Percentiles rank a stretch among this genome's conserved stretches.
phyloP scores from a whole-genome alignment of 305 asterid species.

The Fraxinus ornus region DNA sequence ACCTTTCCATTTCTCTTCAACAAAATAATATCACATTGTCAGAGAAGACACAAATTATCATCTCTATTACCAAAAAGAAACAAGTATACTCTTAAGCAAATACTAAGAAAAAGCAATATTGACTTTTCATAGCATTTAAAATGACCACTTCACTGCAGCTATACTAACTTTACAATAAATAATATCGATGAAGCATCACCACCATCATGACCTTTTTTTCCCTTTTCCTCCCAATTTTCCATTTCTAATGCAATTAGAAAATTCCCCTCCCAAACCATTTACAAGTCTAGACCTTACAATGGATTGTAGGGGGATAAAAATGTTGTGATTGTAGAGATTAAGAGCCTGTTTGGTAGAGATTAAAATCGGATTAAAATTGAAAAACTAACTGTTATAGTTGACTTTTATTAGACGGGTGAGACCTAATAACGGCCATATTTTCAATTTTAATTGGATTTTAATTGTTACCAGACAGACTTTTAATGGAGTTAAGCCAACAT shows the following conservation, averaged over 20 bases:
- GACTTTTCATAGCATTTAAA: neutral
- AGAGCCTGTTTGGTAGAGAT: too few species aligned
- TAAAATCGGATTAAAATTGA: too few species aligned
- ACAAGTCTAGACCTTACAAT: neutral
- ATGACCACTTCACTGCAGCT: neutral
- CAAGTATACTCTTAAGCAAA: neutral
- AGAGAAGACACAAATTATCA: constrained; percentile 2
- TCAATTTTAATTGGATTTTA: too few species aligned
- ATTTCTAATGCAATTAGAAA: neutral
- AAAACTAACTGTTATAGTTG: too few species aligned
- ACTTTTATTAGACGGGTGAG: too few species aligned
- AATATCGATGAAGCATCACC: neutral
- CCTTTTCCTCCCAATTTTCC: neutral
- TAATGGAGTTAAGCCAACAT: too few species aligned
- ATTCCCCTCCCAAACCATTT: neutral
- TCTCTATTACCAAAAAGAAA: neutral
- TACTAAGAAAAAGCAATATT: neutral
- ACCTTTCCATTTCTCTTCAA: constrained; percentile 41
- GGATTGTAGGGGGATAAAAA: neutral
- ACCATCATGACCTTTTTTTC: neutral
- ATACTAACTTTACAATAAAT: neutral
- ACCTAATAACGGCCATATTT: too few species aligned
- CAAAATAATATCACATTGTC: constrained; percentile 26
- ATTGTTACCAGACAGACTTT: too few species aligned
- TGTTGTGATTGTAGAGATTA: neutral